Conservation (phyloP, 208 protist species). For the Wallacemonas sp. region DNA sequence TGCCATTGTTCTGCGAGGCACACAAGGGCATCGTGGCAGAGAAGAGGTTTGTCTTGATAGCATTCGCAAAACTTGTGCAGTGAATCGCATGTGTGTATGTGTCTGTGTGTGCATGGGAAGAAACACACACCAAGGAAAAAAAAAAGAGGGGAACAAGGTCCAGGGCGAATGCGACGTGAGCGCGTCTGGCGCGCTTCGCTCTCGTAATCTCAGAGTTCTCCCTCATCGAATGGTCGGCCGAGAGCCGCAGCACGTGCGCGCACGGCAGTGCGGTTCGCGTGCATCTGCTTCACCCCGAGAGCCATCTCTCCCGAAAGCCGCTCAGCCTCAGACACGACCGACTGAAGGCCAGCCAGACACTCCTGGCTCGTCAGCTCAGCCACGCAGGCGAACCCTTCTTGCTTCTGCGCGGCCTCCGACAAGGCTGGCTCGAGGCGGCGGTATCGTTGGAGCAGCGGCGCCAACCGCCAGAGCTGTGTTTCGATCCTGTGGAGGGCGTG, state of each 20-base stretch:
- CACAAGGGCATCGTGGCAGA: too few relatives aligned
- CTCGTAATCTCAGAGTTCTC: too few relatives aligned
- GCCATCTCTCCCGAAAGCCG: neutral
- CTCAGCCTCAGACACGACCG: neutral
- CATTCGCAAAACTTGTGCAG: too few relatives aligned
- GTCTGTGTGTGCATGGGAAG: too few relatives aligned
- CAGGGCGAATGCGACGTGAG: too few relatives aligned
- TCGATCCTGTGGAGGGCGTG: neutral
- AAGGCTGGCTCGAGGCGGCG: slow-evolving; percentile 20
- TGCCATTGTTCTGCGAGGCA: too few relatives aligned
- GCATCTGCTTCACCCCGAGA: neutral
- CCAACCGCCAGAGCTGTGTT: slow-evolving; percentile 18
- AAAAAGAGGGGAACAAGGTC: too few relatives aligned
- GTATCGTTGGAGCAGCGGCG: slow-evolving; percentile 20
- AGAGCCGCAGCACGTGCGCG: neutral
- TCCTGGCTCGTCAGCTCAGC: slow-evolving; percentile 13
- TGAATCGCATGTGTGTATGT: too few relatives aligned
- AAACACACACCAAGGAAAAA: too few relatives aligned
- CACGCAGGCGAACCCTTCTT: slow-evolving; percentile 12
- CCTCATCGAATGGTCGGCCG: neutral
- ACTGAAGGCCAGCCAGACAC: slow-evolving; percentile 16
- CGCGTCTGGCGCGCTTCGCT: too few relatives aligned
- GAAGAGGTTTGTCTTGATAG: too few relatives aligned
- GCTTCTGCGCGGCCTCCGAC: slow-evolving; percentile 22
- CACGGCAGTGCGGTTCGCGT: neutral